phyloP scores from a whole-genome alignment of 352 stramenopile species.

The Phytophthora niederhauseri region DNA sequence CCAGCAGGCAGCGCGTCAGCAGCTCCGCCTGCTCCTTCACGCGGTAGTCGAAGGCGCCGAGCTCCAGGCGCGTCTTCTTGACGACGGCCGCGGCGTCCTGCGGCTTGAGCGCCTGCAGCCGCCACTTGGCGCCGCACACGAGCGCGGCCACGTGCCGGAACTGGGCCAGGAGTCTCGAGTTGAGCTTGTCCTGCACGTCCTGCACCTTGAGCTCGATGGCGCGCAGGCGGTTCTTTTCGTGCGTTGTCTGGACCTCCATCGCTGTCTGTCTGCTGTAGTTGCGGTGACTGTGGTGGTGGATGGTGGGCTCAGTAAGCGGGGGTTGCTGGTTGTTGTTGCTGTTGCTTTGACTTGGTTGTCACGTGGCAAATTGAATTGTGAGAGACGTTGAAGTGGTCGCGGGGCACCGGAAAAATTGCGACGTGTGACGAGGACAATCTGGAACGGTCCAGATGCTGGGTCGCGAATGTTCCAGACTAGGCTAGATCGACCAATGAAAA shows the following conservation, averaged over 20 bases:
- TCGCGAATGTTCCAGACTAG: conserved; percentile 33
- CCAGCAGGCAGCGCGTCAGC: conserved; percentile 56
- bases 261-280: background rate
- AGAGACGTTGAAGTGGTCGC: conserved; percentile 28
- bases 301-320: background rate
- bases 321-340: conserved; percentile 2
- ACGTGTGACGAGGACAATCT: conserved; percentile 13
- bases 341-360: conserved; percentile 25
- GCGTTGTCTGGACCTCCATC: conserved; percentile 38
- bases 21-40: conserved; percentile 65
- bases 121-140: conserved; percentile 55
- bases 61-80: conserved; percentile 57
- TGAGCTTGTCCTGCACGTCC: conserved; percentile 49
- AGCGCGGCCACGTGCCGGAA: conserved; percentile 37
- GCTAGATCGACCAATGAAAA: too few relatives aligned
- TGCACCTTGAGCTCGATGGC: conserved; percentile 48
- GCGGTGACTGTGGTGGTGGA: background rate
- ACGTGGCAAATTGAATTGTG: conserved; percentile 37
- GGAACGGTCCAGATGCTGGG: conserved; percentile 22
- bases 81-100: conserved; percentile 11
- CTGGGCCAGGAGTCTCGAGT: conserved; percentile 42
- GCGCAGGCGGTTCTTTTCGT: conserved; percentile 49
- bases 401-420: background rate
- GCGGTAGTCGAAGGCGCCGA: conserved; percentile 67
- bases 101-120: conserved; percentile 30